A percentile compares a stretch with the other conserved stretches of the same genome.
Conservation (phyloP, 163 green algal species). For the Smithsoniella earleae region DNA sequence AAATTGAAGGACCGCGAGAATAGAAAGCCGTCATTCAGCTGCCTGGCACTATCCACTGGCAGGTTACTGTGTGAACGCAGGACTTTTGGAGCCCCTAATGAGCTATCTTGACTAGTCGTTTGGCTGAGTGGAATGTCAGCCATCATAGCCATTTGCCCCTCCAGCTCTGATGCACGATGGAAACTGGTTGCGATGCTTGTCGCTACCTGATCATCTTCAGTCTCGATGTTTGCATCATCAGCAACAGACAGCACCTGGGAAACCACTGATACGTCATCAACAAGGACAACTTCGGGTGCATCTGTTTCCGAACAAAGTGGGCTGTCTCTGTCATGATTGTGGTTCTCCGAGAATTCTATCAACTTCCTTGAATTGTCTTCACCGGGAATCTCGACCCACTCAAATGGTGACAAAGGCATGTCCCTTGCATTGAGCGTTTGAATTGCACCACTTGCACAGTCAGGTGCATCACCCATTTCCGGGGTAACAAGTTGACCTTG, state of each 20-base stretch:
- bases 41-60: background rate
- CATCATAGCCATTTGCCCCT: background rate
- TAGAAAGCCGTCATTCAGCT: background rate
- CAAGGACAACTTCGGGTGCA: background rate
- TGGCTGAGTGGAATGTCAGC: slow-evolving; percentile 17
- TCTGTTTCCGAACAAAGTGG: background rate
- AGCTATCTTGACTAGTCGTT: slow-evolving; percentile 5
- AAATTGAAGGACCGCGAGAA: slow-evolving; percentile 12
- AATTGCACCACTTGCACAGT: background rate
- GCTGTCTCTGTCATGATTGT: too few relatives aligned
- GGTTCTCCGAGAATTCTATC: too few relatives aligned
- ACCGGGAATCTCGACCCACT: background rate
- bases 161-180: background rate
- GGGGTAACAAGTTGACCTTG: too few relatives aligned
- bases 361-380: background rate
- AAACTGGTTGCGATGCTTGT: background rate
- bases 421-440: background rate
- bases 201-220: too few relatives aligned
- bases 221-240: background rate
- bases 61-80: background rate
- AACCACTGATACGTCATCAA: background rate
- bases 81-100: background rate
- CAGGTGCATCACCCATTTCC: too few relatives aligned
- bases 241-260: background rate
- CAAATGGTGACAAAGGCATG: slow-evolving; percentile 19